Percentiles rank a stretch among this genome's conserved stretches.
Evolutionary conservation across 805 yeast species (phyloP).

Genomic region (Spathaspora girioi): DNA sequence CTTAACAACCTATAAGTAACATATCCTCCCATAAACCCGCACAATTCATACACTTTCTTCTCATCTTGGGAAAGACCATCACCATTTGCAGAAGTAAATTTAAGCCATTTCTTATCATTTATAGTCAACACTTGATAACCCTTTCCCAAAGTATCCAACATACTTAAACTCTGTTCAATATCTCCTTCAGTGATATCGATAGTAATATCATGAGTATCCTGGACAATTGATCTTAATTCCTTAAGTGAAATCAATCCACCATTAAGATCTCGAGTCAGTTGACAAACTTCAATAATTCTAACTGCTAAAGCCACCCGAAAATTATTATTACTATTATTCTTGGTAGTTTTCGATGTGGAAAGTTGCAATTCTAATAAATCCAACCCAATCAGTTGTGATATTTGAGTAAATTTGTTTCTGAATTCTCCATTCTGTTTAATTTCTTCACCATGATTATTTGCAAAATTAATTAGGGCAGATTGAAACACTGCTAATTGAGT

Average conservation of each 20-base stretch:
- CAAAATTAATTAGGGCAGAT: constrained; percentile 70
- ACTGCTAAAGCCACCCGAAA: constrained; percentile 67
- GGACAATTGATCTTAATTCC: constrained; percentile 28
- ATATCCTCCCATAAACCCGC: constrained; percentile 70
- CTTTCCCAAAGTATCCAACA: constrained; percentile 58
- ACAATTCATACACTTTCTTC: constrained; percentile 64
- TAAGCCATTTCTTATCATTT: constrained; percentile 52
- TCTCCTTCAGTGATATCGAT: constrained; percentile 45
- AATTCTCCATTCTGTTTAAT: constrained; percentile 62
- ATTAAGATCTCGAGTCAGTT: constrained; percentile 62
- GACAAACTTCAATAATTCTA: constrained; percentile 72
- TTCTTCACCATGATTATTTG: constrained; percentile 65
- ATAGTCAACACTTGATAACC: constrained; percentile 65
- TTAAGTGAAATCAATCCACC: constrained; percentile 77
- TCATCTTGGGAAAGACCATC: constrained; percentile 53
- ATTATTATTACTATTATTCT: constrained; percentile 40
- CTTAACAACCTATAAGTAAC: constrained; percentile 59
- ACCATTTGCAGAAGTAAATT: constrained; percentile 23
- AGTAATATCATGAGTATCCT: constrained; percentile 20
- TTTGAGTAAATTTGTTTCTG: constrained; percentile 66
- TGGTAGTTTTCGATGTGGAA: constrained; percentile 15
- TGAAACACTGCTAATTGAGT: constrained; percentile 78
- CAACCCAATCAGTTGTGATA: constrained; percentile 78
- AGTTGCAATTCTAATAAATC: constrained; percentile 60
- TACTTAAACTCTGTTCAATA: constrained; percentile 50